Percentiles rank a stretch among this genome's conserved stretches.
Evolutionary conservation across 2,329 filamentous ascomycete species (phyloP).

Genomic region (Trematosphaeria pertusa): DNA sequence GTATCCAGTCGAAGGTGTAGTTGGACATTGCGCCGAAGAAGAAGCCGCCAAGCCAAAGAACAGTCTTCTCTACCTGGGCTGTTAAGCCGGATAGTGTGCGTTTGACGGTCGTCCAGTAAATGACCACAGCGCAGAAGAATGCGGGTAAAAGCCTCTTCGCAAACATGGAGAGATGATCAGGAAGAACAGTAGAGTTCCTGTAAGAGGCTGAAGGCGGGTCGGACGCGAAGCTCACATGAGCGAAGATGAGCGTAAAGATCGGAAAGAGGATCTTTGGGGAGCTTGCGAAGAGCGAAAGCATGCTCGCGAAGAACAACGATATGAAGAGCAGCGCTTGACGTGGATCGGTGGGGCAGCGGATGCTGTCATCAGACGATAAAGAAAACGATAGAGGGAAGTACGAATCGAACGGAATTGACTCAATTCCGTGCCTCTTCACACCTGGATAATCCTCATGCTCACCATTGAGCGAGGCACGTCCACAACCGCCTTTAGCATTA

Average conservation of each 20-base stretch:
- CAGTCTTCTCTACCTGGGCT: slow-evolving; percentile 84
- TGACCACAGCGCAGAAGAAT: slow-evolving; percentile 81
- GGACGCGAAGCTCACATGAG: slow-evolving; percentile 85
- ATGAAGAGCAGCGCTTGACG: slow-evolving; percentile 81
- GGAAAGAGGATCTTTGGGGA: slow-evolving; percentile 81
- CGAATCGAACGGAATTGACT: slow-evolving; percentile 79
- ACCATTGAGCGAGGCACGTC: slow-evolving; percentile 76
- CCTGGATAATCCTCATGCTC: slow-evolving; percentile 67
- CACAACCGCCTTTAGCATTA: slow-evolving; percentile 76
- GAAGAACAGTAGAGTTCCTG: slow-evolving; percentile 53
- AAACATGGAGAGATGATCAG: slow-evolving; percentile 62
- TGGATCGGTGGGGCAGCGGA: slow-evolving; percentile 71
- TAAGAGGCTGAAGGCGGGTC: slow-evolving; percentile 76
- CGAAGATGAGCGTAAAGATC: slow-evolving; percentile 81
- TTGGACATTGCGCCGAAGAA: slow-evolving; percentile 93
- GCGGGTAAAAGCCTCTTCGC: slow-evolving; percentile 84
- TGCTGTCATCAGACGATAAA: slow-evolving; percentile 70
- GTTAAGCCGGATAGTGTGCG: slow-evolving; percentile 74
- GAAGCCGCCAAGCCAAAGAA: slow-evolving; percentile 86
- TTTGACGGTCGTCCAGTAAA: slow-evolving; percentile 82
- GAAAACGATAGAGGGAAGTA: slow-evolving; percentile 87
- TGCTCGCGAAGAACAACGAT: slow-evolving; percentile 74
- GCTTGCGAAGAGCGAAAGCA: slow-evolving; percentile 79
- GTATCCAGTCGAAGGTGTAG: slow-evolving; percentile 92
- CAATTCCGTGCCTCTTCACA: slow-evolving; percentile 72